Base-by-base conservation (phyloP, 179 eudicot species). In the Sideroxylon spinosum region DNA sequence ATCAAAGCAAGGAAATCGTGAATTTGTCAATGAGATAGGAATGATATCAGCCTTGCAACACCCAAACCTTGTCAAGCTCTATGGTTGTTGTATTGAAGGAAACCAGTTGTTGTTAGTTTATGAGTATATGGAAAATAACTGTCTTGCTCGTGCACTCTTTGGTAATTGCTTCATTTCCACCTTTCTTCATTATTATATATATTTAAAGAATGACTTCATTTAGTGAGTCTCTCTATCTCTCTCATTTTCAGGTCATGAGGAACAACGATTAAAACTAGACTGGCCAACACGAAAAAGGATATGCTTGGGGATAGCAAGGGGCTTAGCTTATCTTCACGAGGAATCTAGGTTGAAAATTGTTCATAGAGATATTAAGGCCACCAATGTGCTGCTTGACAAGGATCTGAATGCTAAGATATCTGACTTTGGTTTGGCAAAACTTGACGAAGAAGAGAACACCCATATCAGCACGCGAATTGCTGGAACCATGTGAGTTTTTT, bases 1-100 rank as follows among this genome's bases (percentile, higher is more conserved):
- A 85, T 93, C 97, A n/a, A 93, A 86, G 84, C 97, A 93, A 84
- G 96, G 97, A 63, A 93, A 89, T 75, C 90, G 96, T 16, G 97
- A 93, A 84, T 93, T 93, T 83, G 86, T 93, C 16, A 93, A 86
- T 78, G 97, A 93, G 77, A 91, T 93, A 79, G 97, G 97, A 82
- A 93, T 90, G 94, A 93, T 93, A 72, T 91, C 96, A 62, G 97
- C 93, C 52, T 71, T 93, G 75, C 96, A 90, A 81, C 97, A 93
- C 82, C 97, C 94, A 25, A 86, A 93, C 81, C 91, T 93, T 62
- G 97, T 93, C 52, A 93, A 84, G 91, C 91, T 93, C 71, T 82
- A 83, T 62, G 96, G 97, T 10, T 93, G 96, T 74, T 93, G 97
- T 81, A 89, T 91, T 66, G 97, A 93, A 86, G 91, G 88, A 73